A percentile compares a stretch with the other conserved stretches of the same genome.
Conservation (phyloP, 495 filamentous ascomycete genomes). For the Cudoniella acicularis region DNA sequence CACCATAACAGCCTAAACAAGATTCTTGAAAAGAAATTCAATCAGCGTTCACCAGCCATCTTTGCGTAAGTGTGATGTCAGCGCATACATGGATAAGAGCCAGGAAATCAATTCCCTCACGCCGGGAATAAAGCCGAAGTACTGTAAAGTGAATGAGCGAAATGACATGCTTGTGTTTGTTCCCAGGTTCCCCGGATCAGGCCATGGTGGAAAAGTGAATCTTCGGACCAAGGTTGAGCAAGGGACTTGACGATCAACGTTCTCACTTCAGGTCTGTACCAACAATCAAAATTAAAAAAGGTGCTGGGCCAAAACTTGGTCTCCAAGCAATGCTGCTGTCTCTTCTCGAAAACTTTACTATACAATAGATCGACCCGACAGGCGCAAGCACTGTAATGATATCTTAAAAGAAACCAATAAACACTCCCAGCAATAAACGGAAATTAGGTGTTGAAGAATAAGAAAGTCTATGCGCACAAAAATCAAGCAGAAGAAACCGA, state of each 20-base stretch:
- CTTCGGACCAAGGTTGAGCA: neutral
- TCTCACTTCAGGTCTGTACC: neutral
- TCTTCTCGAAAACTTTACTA: constrained; percentile 23
- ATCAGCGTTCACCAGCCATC: too few relatives aligned
- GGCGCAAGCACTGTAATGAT: constrained; percentile 15
- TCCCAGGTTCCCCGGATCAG: too few relatives aligned
- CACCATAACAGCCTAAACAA: too few relatives aligned
- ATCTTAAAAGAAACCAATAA: constrained; percentile 34
- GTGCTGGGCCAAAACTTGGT: constrained; percentile 40
- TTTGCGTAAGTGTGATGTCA: too few relatives aligned
- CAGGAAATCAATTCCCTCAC: too few relatives aligned
- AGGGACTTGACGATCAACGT: neutral
- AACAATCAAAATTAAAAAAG: neutral
- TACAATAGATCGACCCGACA: constrained; percentile 26
- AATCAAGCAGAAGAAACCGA: constrained; percentile 23
- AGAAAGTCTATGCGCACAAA: constrained; percentile 21
- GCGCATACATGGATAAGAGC: too few relatives aligned
- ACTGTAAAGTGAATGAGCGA: too few relatives aligned
- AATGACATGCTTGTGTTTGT: too few relatives aligned
- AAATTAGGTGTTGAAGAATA: too few relatives aligned
- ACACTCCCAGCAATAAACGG: constrained; percentile 35
- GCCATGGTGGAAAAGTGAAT: neutral
- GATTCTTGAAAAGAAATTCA: too few relatives aligned
- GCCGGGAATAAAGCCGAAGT: too few relatives aligned
- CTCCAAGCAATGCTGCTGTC: constrained; percentile 34